Percentiles rank a stretch among this genome's conserved stretches.
phyloP scores from a whole-genome alignment of 2,329 filamentous ascomycete species.

The Exophiala sp. region DNA sequence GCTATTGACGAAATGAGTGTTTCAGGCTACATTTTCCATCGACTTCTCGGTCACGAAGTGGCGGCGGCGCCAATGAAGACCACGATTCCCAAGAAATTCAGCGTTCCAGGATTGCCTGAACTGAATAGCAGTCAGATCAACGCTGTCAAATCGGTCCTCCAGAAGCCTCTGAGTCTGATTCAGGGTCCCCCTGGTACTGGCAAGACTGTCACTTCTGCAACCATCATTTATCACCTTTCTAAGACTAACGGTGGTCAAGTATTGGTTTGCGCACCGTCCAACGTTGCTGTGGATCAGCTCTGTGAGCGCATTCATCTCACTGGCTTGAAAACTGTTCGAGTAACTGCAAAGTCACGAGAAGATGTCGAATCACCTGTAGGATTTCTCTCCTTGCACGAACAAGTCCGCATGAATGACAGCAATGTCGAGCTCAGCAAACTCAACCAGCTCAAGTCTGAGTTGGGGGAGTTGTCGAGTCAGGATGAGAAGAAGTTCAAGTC shows the following conservation, averaged over 20 bases:
- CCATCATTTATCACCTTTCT: slow-evolving; percentile 95
- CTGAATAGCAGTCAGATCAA: slow-evolving; percentile 94
- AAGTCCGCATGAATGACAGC: slow-evolving; percentile 95
- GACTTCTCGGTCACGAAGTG: slow-evolving; percentile 90
- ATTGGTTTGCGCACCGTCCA: slow-evolving; percentile 93
- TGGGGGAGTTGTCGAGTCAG: slow-evolving; percentile 87
- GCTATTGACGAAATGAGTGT: slow-evolving; percentile 97
- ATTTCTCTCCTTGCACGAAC: slow-evolving; percentile 91
- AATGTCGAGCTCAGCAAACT: slow-evolving; percentile 91
- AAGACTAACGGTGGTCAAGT: slow-evolving; percentile 95
- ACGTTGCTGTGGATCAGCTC: slow-evolving; percentile 96
- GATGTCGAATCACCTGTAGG: slow-evolving; percentile 98
- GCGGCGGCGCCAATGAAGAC: slow-evolving; percentile 94
- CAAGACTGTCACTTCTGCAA: slow-evolving; percentile 97
- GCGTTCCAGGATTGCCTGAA: slow-evolving; percentile 87
- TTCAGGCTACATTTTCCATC: slow-evolving; percentile 97
- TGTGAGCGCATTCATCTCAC: slow-evolving; percentile 96
- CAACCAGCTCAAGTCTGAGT: slow-evolving; percentile 84
- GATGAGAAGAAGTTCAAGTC: slow-evolving; percentile 99
- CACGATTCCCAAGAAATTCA: slow-evolving; percentile 93
- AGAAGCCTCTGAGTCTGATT: slow-evolving; percentile 90
- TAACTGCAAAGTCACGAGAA: slow-evolving; percentile 98
- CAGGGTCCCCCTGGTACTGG: slow-evolving; percentile 96
- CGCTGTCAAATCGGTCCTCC: slow-evolving; percentile 90
- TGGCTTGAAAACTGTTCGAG: slow-evolving; percentile 90